Evolutionary conservation across 305 asterid genomes (phyloP), one percentile per base, ranked within the genome.

Genomic region (Galium porrigens): DNA sequence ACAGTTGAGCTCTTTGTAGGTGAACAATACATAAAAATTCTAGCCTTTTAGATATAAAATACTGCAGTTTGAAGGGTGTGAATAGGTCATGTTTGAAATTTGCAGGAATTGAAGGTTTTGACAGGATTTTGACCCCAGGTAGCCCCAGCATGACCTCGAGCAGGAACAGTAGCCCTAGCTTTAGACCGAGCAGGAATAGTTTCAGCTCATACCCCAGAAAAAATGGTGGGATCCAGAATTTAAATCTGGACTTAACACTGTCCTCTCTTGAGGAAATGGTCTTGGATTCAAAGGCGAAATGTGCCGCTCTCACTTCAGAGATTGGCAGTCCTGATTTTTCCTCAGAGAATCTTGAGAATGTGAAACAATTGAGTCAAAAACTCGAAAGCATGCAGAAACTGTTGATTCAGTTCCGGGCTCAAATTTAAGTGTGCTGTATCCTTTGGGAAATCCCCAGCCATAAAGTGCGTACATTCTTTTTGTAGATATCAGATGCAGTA

Each of bases 371-470:
- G 65, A 78, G 70, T 65, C 85, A 84, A 80, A 89, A 84, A 72
- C 89, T 94, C 14, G 94, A 84, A 70, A 81, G 77, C 66, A 83
- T 90, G 90, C 94, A 90, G 79, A 81, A 76, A 68, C 73, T 90
- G 57, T 71, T 94, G 57, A 69, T 74, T 67, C 86, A 72, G 65
- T 78, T 94, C 69, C 82, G 84, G 73, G 75, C 79, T 58, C 87
- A 80, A 70, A 33, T 74, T 55, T 85, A 72, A 58, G 57, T 72
- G 52, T 44, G 12, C 32, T 12, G 58, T 22, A 61, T 65, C 55
- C 70, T 68, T 10, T 62, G 63, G 64, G 33, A 53, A 60, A 44
- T 57, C 53, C 78, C 68, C 29, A 52, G n/a, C 55, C 68, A 14
- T 39, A 61, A 65, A 76, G 63, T 42, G 15, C 32, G 57, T 61